Evolutionary conservation across 2,329 filamentous ascomycete genomes (phyloP), one percentile per base, ranked within the genome.

Genomic region (Zasmidium angulare): DNA sequence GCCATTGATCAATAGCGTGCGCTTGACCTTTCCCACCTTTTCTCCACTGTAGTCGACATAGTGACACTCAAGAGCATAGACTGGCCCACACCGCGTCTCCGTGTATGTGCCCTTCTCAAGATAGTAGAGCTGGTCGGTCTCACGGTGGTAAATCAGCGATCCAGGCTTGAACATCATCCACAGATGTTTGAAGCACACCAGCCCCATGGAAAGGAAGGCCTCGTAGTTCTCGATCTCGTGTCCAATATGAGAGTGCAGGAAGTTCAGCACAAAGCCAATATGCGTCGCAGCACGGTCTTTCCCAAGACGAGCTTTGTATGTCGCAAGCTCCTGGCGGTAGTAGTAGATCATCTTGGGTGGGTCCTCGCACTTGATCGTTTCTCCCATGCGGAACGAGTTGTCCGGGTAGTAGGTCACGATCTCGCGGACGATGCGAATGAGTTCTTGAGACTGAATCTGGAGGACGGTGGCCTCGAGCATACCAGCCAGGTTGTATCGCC

Each of bases 281-380:
- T 50, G 29, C 1, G 20, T 19, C 1, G n/a, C 36, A 22, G 47
- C 21, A 22, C 29, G 54, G 17, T 46, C 29, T 14, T 20, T 46
- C 9, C 49, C 36, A n/a, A 22, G 9, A 3, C 46, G 26, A 7
- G 4, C 26, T 22, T 24, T 20, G 29, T 56, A 50, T 2, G n/a
- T 29, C 21, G 21, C 20, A 3, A 56, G 47, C 29, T 56, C 54
- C 9, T 43, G 40, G 2, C 54, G 47, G 21, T 50, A 40, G 31
- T 56, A 26, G 22, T 56, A 56, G 19, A 56, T 21, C 1, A 51
- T 46, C 22, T 36, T 50, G 3, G 54, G 54, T 14, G 54, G 54
- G 31, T 56, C 54, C 1, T 49, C 53, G 46, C 53, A 56, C 26
- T 56, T 50, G 47, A 56, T 50, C 17, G 54, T 56, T 1, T 24